phyloP scores from a whole-genome alignment of 116 monocot genomes.

The Dioscorea cayenensis region DNA sequence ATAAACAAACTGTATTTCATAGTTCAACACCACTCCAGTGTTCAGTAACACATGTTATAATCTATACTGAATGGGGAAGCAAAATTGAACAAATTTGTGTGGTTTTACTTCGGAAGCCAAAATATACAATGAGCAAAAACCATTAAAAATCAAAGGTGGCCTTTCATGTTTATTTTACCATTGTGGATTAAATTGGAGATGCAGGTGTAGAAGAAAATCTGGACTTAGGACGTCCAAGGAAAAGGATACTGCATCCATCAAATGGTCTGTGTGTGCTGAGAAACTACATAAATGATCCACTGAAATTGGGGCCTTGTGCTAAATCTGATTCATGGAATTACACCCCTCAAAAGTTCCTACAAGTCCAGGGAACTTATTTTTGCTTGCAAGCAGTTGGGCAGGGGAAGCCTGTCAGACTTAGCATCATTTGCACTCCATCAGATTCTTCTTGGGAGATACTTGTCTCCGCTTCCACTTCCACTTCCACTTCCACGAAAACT shows the following conservation, averaged over 20 bases:
- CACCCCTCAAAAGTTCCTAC: conserved; percentile 10
- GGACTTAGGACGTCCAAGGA: not conserved
- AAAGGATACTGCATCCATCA: conserved; percentile 1
- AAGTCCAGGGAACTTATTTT: conserved; percentile 9
- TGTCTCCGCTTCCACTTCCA: not conserved
- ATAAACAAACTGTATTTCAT: no score
- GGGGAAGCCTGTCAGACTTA: conserved; percentile 5
- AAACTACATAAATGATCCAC: not conserved
- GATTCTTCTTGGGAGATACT: conserved; percentile 8
- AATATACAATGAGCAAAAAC: no score
- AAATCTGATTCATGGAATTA: conserved; percentile 11
- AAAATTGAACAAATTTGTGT: no score
- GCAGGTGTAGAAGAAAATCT: not conserved
- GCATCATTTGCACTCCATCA: conserved; percentile 5
- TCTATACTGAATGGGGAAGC: no score
- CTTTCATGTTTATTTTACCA: no score
- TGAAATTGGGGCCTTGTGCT: conserved; percentile 4
- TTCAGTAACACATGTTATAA: no score
- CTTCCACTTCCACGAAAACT: not conserved
- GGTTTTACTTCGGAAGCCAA: no score
- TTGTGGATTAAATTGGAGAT: not conserved
- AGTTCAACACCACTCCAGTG: no score
- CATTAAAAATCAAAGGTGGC: no score
- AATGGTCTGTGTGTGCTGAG: conserved; percentile 4
- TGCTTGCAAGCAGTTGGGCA: conserved; percentile 8